Base-by-base conservation (phyloP, 352 stramenopile species). In the Phytophthora idaei region DNA sequence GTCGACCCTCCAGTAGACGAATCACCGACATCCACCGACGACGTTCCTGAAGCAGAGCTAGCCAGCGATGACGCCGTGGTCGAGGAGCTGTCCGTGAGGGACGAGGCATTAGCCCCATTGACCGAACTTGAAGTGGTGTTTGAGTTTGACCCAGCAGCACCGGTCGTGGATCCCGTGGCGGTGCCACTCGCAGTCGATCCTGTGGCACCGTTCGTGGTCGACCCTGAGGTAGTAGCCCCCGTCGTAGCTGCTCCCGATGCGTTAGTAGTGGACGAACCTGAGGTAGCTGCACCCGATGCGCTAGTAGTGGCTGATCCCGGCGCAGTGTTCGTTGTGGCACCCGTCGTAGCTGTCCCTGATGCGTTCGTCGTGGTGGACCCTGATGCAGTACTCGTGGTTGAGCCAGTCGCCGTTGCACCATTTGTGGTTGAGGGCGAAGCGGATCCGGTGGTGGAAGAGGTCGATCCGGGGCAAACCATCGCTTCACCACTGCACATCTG, bases 401-500 rank as follows among this genome's bases (percentile, higher is more conserved):
- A 53, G 17, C 47, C 47, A 28, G 39, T 12, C 1, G 17, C 17
- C 17, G 17, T 21, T 21, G 39, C 12, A 25, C 15, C 29, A 25
- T 21, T 51, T 17, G 31, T 27, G n/a, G 48, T 31, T 29, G 48
- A 44, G 0, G 45, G 45, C 25, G 49, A 58, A 31, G 48, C 10
- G 21, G 63, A 61, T 5, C 28, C 48, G 0, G 17, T 21, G 25
- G 56, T 61, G 17, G 51, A 54, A 28, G 7, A 50, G 1, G 34
- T 52, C 9, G 65, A 73, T 4, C 52, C 47, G 2, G 65, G 47
- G 41, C 65, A 73, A n/a, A 73, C 65, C 41, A 73, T 46, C 11
- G 52, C 59, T 28, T 73, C 65, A 4, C 65, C 65, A 50, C 47
- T 73, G 59, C 65, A 73, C 65, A 73, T 61, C 25, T 60, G 47